These are phyloP conservation scores for Nicotiana attenuata DNA, from an alignment of 257 asterid genomes.

Conservation along the genomic window DNA sequence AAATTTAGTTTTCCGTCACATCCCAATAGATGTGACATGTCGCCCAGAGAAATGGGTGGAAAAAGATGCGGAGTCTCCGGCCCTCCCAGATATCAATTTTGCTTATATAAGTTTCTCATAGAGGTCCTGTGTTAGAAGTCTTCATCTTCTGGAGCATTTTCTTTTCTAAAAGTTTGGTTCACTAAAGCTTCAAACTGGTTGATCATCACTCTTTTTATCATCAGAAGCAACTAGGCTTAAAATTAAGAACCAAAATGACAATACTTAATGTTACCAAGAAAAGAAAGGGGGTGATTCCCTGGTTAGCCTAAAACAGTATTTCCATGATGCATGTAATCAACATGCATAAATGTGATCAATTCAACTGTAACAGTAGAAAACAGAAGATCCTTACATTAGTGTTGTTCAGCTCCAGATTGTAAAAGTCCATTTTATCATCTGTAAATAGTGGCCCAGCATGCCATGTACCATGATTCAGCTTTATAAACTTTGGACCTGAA, in stretches of 20 bases:
- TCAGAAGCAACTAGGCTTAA: not conserved
- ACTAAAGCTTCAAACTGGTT: not conserved
- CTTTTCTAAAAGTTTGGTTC: not conserved
- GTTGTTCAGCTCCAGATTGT: slow-evolving; percentile 74
- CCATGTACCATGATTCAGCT: slow-evolving; percentile 77
- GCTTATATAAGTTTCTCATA: not conserved
- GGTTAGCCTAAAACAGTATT: not conserved
- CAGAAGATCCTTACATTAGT: slow-evolving; percentile 55
- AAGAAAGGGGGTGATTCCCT: too few relatives aligned
- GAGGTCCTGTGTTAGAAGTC: not conserved
- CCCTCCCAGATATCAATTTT: not conserved
- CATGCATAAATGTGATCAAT: not conserved
- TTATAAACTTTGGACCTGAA: slow-evolving; percentile 81
- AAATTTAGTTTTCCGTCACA: not conserved
- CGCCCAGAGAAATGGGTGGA: not conserved
- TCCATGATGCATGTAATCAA: not conserved
- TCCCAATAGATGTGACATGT: not conserved
- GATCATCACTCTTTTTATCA: not conserved
- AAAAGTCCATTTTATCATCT: slow-evolving; percentile 63
- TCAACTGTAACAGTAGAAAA: not conserved
- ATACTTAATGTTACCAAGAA: not conserved
- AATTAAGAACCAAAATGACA: not conserved
- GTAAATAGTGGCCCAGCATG: slow-evolving; percentile 91
- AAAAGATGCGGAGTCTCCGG: not conserved
- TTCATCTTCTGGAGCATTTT: not conserved